Evolutionary conservation across 257 asterid species (phyloP), one percentile per base, ranked within the genome.

Genomic region (Jacaranda mimosifolia): DNA sequence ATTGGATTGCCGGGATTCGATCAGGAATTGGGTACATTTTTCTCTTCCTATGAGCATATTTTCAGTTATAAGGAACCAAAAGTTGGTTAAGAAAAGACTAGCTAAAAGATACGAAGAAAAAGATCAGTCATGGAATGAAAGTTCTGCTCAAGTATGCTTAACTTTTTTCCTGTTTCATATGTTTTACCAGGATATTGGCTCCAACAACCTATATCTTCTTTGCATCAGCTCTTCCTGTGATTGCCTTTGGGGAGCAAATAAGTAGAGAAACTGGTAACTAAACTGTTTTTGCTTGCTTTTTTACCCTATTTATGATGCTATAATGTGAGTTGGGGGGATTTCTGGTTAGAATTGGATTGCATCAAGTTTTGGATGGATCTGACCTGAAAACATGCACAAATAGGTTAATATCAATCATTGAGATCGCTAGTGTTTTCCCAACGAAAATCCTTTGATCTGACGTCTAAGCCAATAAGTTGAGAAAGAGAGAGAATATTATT

Each of bases 161-260:
- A 8, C 1, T 57, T 13, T 5, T 4, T 57, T 10, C 12, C 32
- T 5, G 7, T 26, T 35, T 32, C 64, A 39, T 39, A 1, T n/a
- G 12, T 2, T 45, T 14, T 68, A 10, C 9, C 79, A 88, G 94
- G 79, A 86, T 89, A 17, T 40, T 89, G 32, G 94, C 94, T 82
- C 94, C 94, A 56, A 87, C 92, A 18, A 64, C 91, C 1, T 89
- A 85, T 18, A 83, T 89, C 51, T 89, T 82, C 77, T 87, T 89
- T 63, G 91, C 94, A 48, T 89, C 91, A 36, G 89, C 94, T 48
- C 92, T 87, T 77, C 94, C 94, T 13, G 94, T 89, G 15, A 89
- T 89, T 77, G 92, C 92, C 67, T 87, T 89, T 66, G 94, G 92
- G 42, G 90, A 87, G 79, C 92, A 89, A 80, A 62, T 89, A 26